phyloP scores from a whole-genome alignment of 257 asterid genomes.

The Primulina huaijiensis region DNA sequence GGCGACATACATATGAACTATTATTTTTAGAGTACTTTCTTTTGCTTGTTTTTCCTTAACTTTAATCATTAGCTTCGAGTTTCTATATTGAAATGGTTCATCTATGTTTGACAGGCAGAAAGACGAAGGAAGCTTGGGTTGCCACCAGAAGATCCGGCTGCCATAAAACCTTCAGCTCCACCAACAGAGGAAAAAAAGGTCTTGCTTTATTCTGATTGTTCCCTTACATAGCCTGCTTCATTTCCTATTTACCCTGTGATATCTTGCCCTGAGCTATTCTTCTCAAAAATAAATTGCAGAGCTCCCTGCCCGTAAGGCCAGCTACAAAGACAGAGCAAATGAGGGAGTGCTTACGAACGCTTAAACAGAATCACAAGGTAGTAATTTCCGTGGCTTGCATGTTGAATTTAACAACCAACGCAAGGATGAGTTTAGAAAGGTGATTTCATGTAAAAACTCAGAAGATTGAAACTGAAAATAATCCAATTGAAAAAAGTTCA shows the following conservation, averaged over 20 bases:
- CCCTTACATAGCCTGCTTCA: constrained; percentile 10
- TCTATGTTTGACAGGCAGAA: constrained; percentile 68
- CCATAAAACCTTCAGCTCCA: constrained; percentile 64
- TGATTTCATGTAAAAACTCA: neutral
- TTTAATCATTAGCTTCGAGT: constrained; percentile 13
- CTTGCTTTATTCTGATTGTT: constrained; percentile 13
- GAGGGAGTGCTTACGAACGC: constrained; percentile 90
- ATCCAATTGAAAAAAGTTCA: neutral
- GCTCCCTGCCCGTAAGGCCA: constrained; percentile 78
- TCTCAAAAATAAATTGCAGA: constrained; percentile 46
- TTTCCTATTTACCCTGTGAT: constrained; percentile 13
- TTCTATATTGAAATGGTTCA: constrained; percentile 22
- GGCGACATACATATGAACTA: neutral
- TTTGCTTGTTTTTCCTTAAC: constrained; percentile 1
- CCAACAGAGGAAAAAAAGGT: constrained; percentile 93
- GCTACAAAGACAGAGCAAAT: constrained; percentile 91
- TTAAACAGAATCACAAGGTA: constrained; percentile 89
- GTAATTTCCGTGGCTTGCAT: constrained; percentile 15
- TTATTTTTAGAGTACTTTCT: constrained; percentile 1
- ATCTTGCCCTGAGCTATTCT: constrained; percentile 20
- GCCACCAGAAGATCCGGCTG: constrained; percentile 72
- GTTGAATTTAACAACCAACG: neutral
- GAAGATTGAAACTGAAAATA: neutral
- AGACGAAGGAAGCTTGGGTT: constrained; percentile 95
- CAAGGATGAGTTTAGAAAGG: neutral